Conservation (phyloP, 2,329 filamentous ascomycete species). For the Clonostachys sp. region DNA sequence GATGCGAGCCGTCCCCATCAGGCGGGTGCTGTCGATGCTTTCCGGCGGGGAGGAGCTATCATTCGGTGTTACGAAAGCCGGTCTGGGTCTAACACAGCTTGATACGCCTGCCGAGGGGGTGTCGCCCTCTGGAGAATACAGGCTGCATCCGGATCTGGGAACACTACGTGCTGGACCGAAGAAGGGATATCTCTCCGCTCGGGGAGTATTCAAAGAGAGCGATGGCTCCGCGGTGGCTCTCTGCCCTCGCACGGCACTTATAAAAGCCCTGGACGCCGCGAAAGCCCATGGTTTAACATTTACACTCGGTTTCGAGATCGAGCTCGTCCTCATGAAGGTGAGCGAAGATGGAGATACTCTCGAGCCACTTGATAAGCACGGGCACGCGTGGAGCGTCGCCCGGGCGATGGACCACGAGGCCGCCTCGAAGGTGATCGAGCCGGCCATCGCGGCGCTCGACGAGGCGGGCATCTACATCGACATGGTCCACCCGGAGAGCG, state of each 20-base stretch:
- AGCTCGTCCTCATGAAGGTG: slow-evolving; percentile 65
- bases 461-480: slow-evolving; percentile 62
- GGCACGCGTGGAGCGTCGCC: slow-evolving; percentile 68
- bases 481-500: slow-evolving; percentile 71
- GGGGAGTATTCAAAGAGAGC: slow-evolving; percentile 59
- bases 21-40: slow-evolving; percentile 44
- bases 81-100: slow-evolving; percentile 63
- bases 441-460: slow-evolving; percentile 58
- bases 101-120: slow-evolving; percentile 52
- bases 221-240: slow-evolving; percentile 42
- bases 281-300: slow-evolving; percentile 50
- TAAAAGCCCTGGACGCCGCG: slow-evolving; percentile 46
- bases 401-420: slow-evolving; percentile 51
- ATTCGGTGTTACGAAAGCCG: slow-evolving; percentile 60
- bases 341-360: slow-evolving; percentile 19
- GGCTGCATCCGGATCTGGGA: slow-evolving; percentile 59
- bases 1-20: slow-evolving; percentile 63
- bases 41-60: slow-evolving; percentile 34
- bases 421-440: slow-evolving; percentile 54
- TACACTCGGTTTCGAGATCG: slow-evolving; percentile 75
- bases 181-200: slow-evolving; percentile 58
- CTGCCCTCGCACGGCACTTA: slow-evolving; percentile 64
- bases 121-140: slow-evolving; percentile 59
- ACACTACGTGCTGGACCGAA: slow-evolving; percentile 56
- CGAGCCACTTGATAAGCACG: slow-evolving; percentile 45